phyloP scores from a whole-genome alignment of 768 basidiomycete genomes.

The Roridomyces roridus region DNA sequence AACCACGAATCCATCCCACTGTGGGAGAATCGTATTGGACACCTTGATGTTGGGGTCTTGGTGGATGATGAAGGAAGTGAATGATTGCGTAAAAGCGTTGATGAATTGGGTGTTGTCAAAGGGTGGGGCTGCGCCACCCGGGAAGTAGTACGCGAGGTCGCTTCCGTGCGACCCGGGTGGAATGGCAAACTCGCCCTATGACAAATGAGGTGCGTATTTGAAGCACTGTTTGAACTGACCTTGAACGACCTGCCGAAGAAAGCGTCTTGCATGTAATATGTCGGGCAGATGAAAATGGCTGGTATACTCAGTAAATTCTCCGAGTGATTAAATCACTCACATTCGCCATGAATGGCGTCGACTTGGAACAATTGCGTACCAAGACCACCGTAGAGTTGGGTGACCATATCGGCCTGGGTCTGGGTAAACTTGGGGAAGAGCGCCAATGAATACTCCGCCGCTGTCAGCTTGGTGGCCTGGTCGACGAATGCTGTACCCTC shows the following conservation, averaged over 20 bases:
- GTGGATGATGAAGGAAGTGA: constrained; percentile 17
- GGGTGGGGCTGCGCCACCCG: neutral
- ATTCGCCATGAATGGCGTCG: constrained; percentile 33
- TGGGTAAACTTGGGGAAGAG: constrained; percentile 31
- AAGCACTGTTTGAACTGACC: too few relatives aligned
- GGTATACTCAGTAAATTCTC: neutral
- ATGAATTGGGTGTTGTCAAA: constrained; percentile 19
- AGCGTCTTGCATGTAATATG: constrained; percentile 35
- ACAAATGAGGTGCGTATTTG: too few relatives aligned
- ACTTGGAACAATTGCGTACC: constrained; percentile 27
- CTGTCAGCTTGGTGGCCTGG: constrained; percentile 15
- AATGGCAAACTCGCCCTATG: constrained; percentile 35
- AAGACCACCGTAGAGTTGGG: constrained; percentile 21
- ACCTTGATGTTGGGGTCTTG: constrained; percentile 18
- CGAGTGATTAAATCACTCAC: constrained; percentile 15
- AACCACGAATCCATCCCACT: constrained; percentile 1
- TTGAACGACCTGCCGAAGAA: constrained; percentile 39
- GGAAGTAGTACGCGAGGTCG: constrained; percentile 36
- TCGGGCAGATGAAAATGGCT: constrained; percentile 45
- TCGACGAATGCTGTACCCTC: constrained; percentile 39
- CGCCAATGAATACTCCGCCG: constrained; percentile 26
- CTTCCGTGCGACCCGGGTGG: constrained; percentile 31
- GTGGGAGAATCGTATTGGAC: constrained; percentile 16
- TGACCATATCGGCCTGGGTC: constrained; percentile 11
- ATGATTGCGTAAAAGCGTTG: constrained; percentile 20